phyloP scores from a whole-genome alignment of 2,329 filamentous ascomycete species.

The Aspergillus persii region DNA sequence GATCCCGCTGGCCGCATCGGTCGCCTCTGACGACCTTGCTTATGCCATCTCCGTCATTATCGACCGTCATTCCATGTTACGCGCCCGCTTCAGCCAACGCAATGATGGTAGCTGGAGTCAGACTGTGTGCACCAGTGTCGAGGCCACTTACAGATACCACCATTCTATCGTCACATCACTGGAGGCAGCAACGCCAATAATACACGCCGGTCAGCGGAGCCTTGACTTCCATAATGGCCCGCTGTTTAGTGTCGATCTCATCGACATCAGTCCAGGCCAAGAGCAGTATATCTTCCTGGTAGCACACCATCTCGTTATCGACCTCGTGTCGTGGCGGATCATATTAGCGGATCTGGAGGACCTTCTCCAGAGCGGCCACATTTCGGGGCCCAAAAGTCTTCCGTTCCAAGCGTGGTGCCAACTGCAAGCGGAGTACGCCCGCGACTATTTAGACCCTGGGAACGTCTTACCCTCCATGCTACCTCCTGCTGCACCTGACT shows the following conservation, averaged over 20 bases:
- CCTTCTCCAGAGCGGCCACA: not conserved
- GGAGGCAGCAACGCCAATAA: not conserved
- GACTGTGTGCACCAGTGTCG: not conserved
- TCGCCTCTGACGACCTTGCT: not conserved
- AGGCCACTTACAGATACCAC: not conserved
- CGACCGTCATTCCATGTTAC: not conserved
- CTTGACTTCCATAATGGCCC: not conserved
- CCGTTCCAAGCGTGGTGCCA: not conserved
- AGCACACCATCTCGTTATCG: slow-evolving; percentile 1
- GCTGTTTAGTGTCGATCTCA: not conserved
- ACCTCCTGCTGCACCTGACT: too few relatives aligned
- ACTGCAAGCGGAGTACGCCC: not conserved
- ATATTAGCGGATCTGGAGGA: slow-evolving; percentile 1
- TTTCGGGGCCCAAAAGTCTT: not conserved
- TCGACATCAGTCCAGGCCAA: not conserved
- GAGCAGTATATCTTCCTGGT: not conserved
- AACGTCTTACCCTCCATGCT: too few relatives aligned
- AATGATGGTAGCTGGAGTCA: not conserved
- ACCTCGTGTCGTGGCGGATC: slow-evolving; percentile 3
- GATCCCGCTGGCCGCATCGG: too few relatives aligned
- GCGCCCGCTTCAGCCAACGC: not conserved
- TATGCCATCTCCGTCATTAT: not conserved
- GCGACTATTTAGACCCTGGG: too few relatives aligned
- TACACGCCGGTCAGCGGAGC: not conserved
- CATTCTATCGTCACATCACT: too few relatives aligned